Conservation (phyloP, 768 basidiomycete species). For the Mycena rebaudengoi region DNA sequence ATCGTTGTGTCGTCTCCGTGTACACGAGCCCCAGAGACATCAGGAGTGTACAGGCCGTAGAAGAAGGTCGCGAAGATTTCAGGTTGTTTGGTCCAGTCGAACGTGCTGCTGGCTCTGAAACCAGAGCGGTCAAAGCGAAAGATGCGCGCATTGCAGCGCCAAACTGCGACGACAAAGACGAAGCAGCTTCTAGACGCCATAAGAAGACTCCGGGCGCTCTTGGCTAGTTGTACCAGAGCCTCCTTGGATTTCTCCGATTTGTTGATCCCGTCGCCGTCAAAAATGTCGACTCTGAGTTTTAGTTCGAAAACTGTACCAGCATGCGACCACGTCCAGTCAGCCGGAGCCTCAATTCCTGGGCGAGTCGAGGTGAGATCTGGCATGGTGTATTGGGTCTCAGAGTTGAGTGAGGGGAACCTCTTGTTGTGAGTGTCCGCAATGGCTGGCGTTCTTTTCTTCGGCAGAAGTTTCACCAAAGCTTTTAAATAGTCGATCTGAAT, state of each 20-base stretch:
- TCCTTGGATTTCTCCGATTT: not conserved
- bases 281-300: not conserved
- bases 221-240: not conserved
- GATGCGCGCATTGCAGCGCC: not conserved
- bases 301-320: not conserved
- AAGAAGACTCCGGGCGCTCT: constrained; percentile 3
- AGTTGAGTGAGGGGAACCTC: not conserved
- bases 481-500: not conserved
- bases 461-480: not conserved
- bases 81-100: not conserved
- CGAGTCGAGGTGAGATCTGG: not conserved
- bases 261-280: not conserved
- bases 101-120: not conserved
- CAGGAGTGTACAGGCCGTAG: not conserved
- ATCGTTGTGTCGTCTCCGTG: not conserved
- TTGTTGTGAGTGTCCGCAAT: not conserved
- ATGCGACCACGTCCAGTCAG: not conserved
- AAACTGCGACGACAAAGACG: not conserved
- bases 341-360: not conserved
- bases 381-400: not conserved
- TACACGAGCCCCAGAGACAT: not conserved
- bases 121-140: constrained; percentile 10
- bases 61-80: not conserved
- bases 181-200: not conserved
- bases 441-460: not conserved